Conservation (phyloP, 148 eudicot genomes). For the Camellia japonica region DNA sequence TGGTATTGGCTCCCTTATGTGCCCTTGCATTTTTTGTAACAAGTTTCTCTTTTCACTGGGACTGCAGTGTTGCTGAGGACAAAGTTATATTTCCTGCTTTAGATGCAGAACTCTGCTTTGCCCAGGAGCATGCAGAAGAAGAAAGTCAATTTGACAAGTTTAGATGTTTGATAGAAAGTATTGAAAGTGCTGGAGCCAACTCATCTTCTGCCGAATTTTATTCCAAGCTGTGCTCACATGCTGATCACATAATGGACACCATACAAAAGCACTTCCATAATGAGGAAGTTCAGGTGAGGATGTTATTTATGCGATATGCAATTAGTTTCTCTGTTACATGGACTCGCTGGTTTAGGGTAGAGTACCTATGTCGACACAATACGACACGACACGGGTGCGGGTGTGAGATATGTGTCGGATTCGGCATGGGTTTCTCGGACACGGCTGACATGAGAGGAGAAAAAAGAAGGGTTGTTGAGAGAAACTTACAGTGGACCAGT, state of each 20-base stretch:
- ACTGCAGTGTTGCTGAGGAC: slow-evolving; percentile 96
- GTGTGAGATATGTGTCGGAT: too few species aligned
- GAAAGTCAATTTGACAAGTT: slow-evolving; percentile 84
- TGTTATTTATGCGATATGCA: not conserved
- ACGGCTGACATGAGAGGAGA: too few species aligned
- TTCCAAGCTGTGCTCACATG: slow-evolving; percentile 65
- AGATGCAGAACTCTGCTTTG: slow-evolving; percentile 83
- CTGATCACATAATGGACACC: slow-evolving; percentile 84
- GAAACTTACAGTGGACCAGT: too few species aligned
- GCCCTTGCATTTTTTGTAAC: slow-evolving; percentile 11
- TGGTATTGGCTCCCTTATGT: not conserved
- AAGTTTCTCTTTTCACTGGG: slow-evolving; percentile 24
- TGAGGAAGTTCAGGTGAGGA: slow-evolving; percentile 84
- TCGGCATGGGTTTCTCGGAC: too few species aligned
- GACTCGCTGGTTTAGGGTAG: too few species aligned
- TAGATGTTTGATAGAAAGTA: slow-evolving; percentile 81
- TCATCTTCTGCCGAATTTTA: slow-evolving; percentile 77
- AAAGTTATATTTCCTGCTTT: slow-evolving; percentile 94
- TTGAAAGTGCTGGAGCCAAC: slow-evolving; percentile 71
- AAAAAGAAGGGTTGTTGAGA: too few species aligned
- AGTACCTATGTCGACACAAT: too few species aligned
- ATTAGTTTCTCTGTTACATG: not conserved
- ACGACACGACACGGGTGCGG: too few species aligned
- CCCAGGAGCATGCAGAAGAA: slow-evolving; percentile 96
- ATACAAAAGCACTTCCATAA: slow-evolving; percentile 76